phyloP scores from a whole-genome alignment of 345 rosid genomes.

The Brassica nigra region DNA sequence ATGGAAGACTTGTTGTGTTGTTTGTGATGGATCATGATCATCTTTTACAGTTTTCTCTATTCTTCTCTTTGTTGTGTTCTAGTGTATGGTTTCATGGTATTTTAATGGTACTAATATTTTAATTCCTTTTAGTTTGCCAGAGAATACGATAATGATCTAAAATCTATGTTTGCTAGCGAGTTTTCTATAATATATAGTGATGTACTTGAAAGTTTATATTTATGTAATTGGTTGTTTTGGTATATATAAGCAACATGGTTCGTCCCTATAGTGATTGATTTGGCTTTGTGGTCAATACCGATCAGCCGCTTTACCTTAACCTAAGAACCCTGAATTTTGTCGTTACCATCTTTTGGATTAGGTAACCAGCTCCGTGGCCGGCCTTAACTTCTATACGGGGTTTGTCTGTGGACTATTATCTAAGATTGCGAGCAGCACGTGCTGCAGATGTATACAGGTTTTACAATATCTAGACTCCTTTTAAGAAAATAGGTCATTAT shows the following conservation, averaged over 20 bases:
- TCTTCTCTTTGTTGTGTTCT: background rate
- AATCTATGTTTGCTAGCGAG: background rate
- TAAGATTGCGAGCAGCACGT: too few relatives aligned
- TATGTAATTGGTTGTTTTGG: background rate
- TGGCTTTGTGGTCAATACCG: too few relatives aligned
- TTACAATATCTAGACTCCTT: too few relatives aligned
- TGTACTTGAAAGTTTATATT: background rate
- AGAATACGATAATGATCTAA: background rate
- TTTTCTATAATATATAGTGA: background rate
- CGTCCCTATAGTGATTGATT: background rate
- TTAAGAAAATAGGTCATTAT: too few relatives aligned
- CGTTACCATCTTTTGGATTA: too few relatives aligned
- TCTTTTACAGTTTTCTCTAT: conserved; percentile 11
- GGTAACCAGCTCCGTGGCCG: too few relatives aligned
- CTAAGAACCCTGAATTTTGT: too few relatives aligned
- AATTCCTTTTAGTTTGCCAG: background rate
- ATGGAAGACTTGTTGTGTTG: conserved; percentile 18
- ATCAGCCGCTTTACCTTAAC: too few relatives aligned
- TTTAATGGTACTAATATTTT: conserved; percentile 12
- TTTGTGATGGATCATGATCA: conserved; percentile 26
- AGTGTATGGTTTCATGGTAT: conserved; percentile 11
- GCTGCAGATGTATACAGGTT: too few relatives aligned
- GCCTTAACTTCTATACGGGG: too few relatives aligned
- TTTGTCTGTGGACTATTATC: too few relatives aligned
- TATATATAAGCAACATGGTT: background rate